A percentile compares a stretch with the other conserved stretches of the same genome.
Conservation (phyloP, 23 red algal genomes). For the Rhodosorus marinus region DNA sequence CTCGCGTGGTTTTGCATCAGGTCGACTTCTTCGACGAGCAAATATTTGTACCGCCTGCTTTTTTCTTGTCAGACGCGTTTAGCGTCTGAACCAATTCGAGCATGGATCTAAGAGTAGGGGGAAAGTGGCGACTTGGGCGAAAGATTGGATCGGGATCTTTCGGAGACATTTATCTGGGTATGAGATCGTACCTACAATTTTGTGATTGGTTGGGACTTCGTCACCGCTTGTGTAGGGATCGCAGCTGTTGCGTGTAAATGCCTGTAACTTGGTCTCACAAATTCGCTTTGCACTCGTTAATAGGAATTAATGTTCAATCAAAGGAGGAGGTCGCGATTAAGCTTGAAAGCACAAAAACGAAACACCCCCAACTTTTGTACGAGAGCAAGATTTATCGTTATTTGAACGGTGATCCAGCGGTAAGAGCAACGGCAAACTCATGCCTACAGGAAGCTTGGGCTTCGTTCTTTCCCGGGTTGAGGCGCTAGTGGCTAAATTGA, state of each 20-base stretch:
- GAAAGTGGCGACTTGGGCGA: conserved; percentile 88
- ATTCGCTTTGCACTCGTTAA: not conserved
- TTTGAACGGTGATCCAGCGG: too few species aligned
- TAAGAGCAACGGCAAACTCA: too few species aligned
- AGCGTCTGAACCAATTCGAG: too few species aligned
- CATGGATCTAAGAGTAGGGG: conserved; percentile 87
- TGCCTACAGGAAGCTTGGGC: too few species aligned
- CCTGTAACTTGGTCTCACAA: not conserved
- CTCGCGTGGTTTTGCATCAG: too few species aligned
- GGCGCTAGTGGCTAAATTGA: not conserved
- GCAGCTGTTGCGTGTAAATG: not conserved
- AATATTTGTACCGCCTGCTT: too few species aligned
- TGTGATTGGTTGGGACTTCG: not conserved
- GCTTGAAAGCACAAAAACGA: conserved; percentile 83
- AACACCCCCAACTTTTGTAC: conserved; percentile 95
- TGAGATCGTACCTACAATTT: too few species aligned
- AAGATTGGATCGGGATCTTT: conserved; percentile 96
- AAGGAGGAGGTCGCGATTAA: conserved; percentile 98
- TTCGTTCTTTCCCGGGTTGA: not conserved
- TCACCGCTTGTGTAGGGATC: not conserved
- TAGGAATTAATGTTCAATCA: conserved; percentile 55
- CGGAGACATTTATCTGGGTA: conserved; percentile 97
- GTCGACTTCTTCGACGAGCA: too few species aligned
- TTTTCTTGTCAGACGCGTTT: too few species aligned
- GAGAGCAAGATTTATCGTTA: conserved; percentile 99